phyloP scores from a whole-genome alignment of 805 yeast genomes.

The Sungouiozyma intestinalis region DNA sequence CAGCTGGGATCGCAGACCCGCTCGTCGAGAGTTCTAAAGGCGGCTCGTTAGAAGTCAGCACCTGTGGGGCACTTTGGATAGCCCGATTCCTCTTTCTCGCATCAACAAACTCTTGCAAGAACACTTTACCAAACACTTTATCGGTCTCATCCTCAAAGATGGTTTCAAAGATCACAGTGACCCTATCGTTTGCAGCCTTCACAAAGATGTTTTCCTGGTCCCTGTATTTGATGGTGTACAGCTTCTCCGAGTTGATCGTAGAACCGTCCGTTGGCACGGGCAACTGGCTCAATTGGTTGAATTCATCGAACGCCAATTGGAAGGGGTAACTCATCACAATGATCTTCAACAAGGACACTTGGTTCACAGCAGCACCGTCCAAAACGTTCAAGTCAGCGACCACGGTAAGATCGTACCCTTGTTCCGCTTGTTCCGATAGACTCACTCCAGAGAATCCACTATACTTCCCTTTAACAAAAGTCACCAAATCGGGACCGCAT shows the following conservation, averaged over 20 bases:
- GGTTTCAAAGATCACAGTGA: constrained; percentile 91
- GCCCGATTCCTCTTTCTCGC: constrained; percentile 89
- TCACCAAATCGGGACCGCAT: constrained; percentile 13
- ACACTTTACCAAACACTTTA: constrained; percentile 79
- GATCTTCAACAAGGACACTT: constrained; percentile 69
- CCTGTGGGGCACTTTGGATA: constrained; percentile 98
- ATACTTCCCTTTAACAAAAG: constrained; percentile 17
- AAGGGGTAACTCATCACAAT: constrained; percentile 90
- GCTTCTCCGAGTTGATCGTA: constrained; percentile 15
- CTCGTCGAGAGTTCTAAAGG: constrained; percentile 67
- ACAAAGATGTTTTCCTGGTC: constrained; percentile 88
- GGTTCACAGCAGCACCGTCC: constrained; percentile 20
- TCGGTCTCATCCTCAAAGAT: constrained; percentile 95
- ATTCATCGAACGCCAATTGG: constrained; percentile 71
- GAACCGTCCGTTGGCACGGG: constrained; percentile 19
- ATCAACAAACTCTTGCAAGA: constrained; percentile 87
- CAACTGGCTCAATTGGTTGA: constrained; percentile 47
- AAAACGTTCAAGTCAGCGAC: background rate
- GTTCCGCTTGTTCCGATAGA: constrained; percentile 33
- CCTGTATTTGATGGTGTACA: constrained; percentile 59
- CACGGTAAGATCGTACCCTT: constrained; percentile 4
- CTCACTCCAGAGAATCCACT: constrained; percentile 14
- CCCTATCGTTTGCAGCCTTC: constrained; percentile 89
- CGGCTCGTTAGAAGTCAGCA: constrained; percentile 85
- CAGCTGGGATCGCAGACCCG: constrained; percentile 12